Conservation (phyloP, 163 green algal species). For the Scenedesmus sp. region DNA sequence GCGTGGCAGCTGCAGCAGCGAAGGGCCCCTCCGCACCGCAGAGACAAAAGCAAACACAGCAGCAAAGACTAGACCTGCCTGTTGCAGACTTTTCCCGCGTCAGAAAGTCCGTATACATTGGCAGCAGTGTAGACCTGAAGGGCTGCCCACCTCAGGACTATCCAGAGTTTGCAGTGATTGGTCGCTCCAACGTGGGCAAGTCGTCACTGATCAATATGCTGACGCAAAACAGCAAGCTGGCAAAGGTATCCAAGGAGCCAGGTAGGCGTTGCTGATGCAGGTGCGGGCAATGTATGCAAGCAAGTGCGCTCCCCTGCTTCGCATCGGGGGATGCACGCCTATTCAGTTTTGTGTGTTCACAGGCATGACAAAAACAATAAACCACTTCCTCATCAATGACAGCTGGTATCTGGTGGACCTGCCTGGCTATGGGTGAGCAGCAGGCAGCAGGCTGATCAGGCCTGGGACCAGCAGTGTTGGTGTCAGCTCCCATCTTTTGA, state of each 20-base stretch:
- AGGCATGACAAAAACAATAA: constrained; percentile 98
- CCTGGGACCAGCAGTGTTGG: not conserved
- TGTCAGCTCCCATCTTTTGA: not conserved
- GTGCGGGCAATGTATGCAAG: not conserved
- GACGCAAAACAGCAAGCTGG: constrained; percentile 85
- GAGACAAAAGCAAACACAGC: not conserved
- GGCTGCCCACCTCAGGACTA: constrained; percentile 81
- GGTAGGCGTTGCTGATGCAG: constrained; percentile 62
- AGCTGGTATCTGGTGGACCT: constrained; percentile 97
- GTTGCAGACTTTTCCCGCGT: constrained; percentile 59
- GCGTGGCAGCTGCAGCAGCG: constrained; percentile 12
- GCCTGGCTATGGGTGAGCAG: constrained; percentile 94
- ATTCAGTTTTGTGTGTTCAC: constrained; percentile 14
- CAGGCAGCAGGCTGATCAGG: not conserved
- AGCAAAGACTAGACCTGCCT: constrained; percentile 14
- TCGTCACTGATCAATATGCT: constrained; percentile 97
- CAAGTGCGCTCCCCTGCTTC: too few species aligned
- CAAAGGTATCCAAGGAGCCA: constrained; percentile 92
- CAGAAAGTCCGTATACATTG: constrained; percentile 83
- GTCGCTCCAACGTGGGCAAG: constrained; percentile 98
- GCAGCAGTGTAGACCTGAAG: constrained; percentile 79
- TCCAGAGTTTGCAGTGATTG: constrained; percentile 97
- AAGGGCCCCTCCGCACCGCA: not conserved
- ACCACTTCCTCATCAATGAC: constrained; percentile 98
- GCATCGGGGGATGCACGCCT: not conserved